Evolutionary conservation across 345 rosid genomes (phyloP).

Genomic region (Moricandia arvensis): DNA sequence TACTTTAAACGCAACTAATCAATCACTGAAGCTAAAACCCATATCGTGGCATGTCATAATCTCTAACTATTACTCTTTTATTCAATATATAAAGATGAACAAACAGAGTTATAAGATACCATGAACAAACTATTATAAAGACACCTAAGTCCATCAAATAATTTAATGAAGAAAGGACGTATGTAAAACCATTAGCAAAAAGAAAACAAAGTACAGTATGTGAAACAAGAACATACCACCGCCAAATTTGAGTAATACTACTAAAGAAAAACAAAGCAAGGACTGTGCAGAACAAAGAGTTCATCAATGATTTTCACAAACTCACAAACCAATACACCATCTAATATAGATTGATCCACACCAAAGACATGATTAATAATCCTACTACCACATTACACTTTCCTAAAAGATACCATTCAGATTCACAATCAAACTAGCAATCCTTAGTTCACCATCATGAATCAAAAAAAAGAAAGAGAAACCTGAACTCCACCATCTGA

Average conservation of each 20-base stretch:
- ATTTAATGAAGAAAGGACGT: no score
- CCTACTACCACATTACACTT: background rate
- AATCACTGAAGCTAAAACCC: background rate
- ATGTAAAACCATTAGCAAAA: background rate
- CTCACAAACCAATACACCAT: background rate
- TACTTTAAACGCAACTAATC: background rate
- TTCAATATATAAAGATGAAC: background rate
- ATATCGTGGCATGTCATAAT: background rate
- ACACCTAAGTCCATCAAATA: no score
- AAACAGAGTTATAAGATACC: background rate
- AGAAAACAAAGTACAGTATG: background rate
- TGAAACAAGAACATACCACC: background rate
- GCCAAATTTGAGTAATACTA: background rate
- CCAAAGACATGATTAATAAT: background rate
- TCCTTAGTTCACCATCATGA: background rate
- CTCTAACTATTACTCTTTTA: background rate
- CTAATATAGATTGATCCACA: background rate
- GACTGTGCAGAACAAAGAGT: background rate
- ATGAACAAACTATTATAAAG: background rate
- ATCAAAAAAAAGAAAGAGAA: background rate
- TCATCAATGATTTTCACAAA: background rate
- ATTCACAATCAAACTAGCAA: no score
- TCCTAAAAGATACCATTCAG: no score
- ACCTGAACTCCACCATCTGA: slow-evolving; percentile 97
- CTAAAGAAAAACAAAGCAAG: background rate